These are phyloP conservation scores for Candida frijolesensis DNA, from an alignment of 1,139 yeast genomes.

Conservation along the genomic window DNA sequence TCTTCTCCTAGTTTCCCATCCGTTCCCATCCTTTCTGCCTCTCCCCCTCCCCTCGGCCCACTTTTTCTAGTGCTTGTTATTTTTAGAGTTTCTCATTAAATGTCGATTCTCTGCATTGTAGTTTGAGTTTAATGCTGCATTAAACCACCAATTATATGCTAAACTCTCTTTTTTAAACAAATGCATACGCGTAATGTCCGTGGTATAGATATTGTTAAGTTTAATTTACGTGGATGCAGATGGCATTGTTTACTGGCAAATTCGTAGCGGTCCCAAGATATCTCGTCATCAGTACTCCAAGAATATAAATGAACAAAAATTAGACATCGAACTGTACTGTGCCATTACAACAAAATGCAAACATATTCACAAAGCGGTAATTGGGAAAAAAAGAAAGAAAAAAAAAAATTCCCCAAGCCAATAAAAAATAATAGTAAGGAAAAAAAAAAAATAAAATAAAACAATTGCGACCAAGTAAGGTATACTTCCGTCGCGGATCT, in stretches of 20 bases:
- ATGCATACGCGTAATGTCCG: neutral
- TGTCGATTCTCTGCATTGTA: neutral
- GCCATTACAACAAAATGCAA: neutral
- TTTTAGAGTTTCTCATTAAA: neutral
- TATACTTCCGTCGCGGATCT: neutral
- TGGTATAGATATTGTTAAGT: neutral
- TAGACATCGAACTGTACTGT: too few relatives aligned
- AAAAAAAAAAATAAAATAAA: neutral
- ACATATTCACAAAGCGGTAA: neutral
- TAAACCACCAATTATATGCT: conserved; percentile 1
- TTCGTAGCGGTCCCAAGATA: neutral
- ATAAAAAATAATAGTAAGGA: neutral
- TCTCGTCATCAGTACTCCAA: neutral
- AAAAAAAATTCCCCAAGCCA: neutral
- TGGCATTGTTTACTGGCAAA: neutral
- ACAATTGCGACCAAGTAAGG: too few relatives aligned
- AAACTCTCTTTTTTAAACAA: neutral
- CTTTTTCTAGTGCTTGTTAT: neutral
- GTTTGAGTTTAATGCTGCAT: neutral
- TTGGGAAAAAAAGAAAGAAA: neutral
- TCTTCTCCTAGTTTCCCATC: neutral
- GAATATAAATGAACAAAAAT: neutral
- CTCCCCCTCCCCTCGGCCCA: too few relatives aligned
- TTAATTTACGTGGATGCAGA: neutral
- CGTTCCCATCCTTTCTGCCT: too few relatives aligned